Evolutionary conservation across 352 stramenopile species (phyloP), one percentile per base, ranked within the genome.

Genomic region (Paralagenidium karlingii): DNA sequence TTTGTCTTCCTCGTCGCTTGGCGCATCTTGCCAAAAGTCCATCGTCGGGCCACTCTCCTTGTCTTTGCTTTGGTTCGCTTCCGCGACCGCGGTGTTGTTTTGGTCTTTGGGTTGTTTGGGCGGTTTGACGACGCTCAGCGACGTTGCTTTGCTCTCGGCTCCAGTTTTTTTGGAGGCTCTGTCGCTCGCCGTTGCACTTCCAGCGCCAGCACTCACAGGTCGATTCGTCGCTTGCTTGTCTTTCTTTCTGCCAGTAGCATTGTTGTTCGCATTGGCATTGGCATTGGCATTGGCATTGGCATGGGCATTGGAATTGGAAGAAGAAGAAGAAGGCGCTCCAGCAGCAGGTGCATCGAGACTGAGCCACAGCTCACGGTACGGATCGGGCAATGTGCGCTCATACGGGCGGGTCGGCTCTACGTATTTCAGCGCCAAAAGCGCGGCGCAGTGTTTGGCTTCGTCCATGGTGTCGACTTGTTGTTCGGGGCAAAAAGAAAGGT

Each of bases 331-430:
- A 3, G 33, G 9, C 7, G 34, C 26, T 9, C 24, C 30, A 2
- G 7, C 30, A 2, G 49, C 39, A 22, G 47, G 38, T 5, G 43
- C 47, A 7, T 3, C 24, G 28, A 90, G 53, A 12, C 53, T 38
- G 25, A 91, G 58, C 88, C 92, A 99, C n/a, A 96, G 80, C 11
- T 83, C 79, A 16, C 80, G 67, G 61, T 96, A 99, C 10, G 93
- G 94, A 45, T 99, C 94, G 5, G 95, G 95, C 10, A 99, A 64
- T 43, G 96, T 97, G 26, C 92, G 63, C 58, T 99, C 94, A 34
- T 96, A 74, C 1, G 95, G 94, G 0, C 95, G 67, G 10, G 70
- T 68, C 4, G 84, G 85, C 42, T 97, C 90, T n/a, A 98, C 47
- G 49, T 97, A 77, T 28, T 95, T 65, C 16, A 99, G 61, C 31